Percentiles rank a stretch among this genome's conserved stretches.
These are phyloP conservation scores for Tulasnella sp. DNA, from an alignment of 768 basidiomycete species.

Conservation along the genomic window DNA sequence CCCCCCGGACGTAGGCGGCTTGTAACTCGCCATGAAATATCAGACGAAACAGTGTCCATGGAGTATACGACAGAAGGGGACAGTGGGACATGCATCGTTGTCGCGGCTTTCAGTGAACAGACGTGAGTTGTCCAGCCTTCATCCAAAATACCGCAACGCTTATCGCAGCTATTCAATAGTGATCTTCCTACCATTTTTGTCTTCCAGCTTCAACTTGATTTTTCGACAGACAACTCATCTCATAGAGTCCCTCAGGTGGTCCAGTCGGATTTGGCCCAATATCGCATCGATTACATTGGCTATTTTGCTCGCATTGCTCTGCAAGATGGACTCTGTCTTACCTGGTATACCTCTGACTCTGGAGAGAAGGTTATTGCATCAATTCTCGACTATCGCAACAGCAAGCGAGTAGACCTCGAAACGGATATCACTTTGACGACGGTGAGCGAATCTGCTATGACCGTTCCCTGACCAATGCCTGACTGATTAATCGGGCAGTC, in stretches of 20 bases:
- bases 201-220: not conserved
- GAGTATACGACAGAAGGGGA: not conserved
- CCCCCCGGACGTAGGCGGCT: not conserved
- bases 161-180: not conserved
- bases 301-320: not conserved
- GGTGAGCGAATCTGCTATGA: not conserved
- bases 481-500: not conserved
- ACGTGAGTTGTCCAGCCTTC: not conserved
- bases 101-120: not conserved
- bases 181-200: not conserved
- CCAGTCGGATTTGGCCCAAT: not conserved
- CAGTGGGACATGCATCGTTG: not conserved
- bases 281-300: not conserved
- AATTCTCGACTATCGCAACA: not conserved
- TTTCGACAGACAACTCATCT: not conserved
- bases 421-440: not conserved
- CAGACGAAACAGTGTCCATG: not conserved
- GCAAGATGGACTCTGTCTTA: not conserved
- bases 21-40: not conserved
- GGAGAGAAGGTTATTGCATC: not conserved
- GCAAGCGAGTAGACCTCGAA: not conserved
- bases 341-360: slow-evolving; percentile 6
- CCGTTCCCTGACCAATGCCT: not conserved
- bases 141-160: not conserved
- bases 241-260: not conserved